Evolutionary conservation across 306 rosid species (phyloP).

Genomic region (Carpinus fangiana): DNA sequence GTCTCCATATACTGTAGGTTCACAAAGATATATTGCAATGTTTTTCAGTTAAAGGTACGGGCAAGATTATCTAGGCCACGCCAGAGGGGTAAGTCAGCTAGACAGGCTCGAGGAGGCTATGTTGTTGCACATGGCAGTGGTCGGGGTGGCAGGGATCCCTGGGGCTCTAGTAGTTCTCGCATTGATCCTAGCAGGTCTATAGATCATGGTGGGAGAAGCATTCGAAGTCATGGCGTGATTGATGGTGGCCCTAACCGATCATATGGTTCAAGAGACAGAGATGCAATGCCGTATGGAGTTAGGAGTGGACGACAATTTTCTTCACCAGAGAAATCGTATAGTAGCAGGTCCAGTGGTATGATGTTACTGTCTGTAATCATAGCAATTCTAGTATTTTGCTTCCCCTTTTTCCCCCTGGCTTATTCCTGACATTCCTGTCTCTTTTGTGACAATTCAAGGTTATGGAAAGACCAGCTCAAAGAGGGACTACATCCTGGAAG

Average conservation of each 20-base stretch:
- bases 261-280: conserved; percentile 7
- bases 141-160: background rate
- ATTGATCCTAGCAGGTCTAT: conserved; percentile 1
- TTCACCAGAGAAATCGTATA: conserved; percentile 7
- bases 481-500: conserved; percentile 1
- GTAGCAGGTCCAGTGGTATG: conserved; percentile 13
- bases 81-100: conserved; percentile 14
- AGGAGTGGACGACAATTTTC: conserved; percentile 4
- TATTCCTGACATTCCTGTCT: background rate
- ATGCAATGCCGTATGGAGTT: background rate
- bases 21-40: background rate
- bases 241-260: background rate
- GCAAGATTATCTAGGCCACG: conserved; percentile 16
- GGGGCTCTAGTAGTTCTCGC: conserved; percentile 6
- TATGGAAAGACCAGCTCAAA: conserved; percentile 5
- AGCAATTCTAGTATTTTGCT: background rate
- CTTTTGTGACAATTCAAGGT: background rate
- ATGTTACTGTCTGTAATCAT: background rate
- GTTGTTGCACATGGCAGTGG: background rate
- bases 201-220: background rate
- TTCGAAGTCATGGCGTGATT: background rate
- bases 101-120: conserved; percentile 17
- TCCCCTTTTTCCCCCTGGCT: background rate
- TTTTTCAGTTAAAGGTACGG: conserved; percentile 7
- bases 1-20: background rate